phyloP scores from a whole-genome alignment of 768 basidiomycete species.

The Vishniacozyma victoriae region DNA sequence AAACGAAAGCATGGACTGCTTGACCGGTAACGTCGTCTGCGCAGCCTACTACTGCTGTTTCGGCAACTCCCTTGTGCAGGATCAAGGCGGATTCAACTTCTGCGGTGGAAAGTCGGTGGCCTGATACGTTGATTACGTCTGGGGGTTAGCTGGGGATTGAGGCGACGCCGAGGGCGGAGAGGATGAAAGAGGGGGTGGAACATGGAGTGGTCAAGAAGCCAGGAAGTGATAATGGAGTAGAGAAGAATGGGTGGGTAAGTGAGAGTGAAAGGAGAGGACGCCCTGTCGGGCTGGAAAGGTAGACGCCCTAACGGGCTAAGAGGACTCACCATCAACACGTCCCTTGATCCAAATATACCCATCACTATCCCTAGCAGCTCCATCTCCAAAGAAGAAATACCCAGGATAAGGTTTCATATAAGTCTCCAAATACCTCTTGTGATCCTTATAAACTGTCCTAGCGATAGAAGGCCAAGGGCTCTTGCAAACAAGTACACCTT shows the following conservation, averaged over 20 bases:
- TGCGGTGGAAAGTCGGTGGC: constrained; percentile 91
- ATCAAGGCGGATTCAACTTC: constrained; percentile 98
- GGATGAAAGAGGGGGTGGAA: too few relatives aligned
- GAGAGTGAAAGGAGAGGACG: too few relatives aligned
- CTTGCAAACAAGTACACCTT: constrained; percentile 82
- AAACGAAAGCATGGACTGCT: constrained; percentile 89
- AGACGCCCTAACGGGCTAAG: too few relatives aligned
- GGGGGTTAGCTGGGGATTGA: too few relatives aligned
- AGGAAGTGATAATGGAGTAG: too few relatives aligned
- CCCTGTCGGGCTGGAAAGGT: too few relatives aligned
- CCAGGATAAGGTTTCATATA: constrained; percentile 86
- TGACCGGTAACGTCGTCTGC: constrained; percentile 47
- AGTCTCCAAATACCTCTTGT: constrained; percentile 73
- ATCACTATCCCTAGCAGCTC: constrained; percentile 85
- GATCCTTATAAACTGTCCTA: constrained; percentile 83
- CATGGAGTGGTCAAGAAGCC: too few relatives aligned
- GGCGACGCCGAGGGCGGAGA: too few relatives aligned
- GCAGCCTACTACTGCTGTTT: constrained; percentile 63
- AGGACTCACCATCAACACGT: constrained; percentile 75
- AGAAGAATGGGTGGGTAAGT: too few relatives aligned
- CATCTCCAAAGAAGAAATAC: constrained; percentile 94
- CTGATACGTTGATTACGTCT: constrained; percentile 58
- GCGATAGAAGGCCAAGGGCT: constrained; percentile 94
- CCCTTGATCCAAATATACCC: constrained; percentile 99
- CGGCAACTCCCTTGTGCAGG: constrained; percentile 87